Evolutionary conservation across 2,329 filamentous ascomycete genomes (phyloP).

Genomic region (Tolypocladium album): DNA sequence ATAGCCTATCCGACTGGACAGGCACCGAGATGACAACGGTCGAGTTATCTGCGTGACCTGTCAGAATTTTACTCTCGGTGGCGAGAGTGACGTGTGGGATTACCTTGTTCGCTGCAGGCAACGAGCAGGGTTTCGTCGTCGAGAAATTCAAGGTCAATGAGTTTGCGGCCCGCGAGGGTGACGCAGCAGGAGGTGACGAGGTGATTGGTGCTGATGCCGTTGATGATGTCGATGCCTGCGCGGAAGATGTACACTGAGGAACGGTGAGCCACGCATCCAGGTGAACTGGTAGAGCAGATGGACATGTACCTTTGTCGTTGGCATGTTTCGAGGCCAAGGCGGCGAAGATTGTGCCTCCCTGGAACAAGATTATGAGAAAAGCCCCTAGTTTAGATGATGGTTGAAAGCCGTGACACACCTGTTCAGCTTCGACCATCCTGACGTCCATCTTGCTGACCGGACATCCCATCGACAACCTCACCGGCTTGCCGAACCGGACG

Average conservation of each 20-base stretch:
- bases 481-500: slow-evolving; percentile 52
- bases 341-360: slow-evolving; percentile 27
- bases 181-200: slow-evolving; percentile 28
- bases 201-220: slow-evolving; percentile 44
- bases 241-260: slow-evolving; percentile 46
- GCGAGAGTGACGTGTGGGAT: not conserved
- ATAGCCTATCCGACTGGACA: slow-evolving; percentile 21
- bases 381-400: no score
- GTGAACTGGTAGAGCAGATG: not conserved
- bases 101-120: slow-evolving; percentile 36
- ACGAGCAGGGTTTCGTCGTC: slow-evolving; percentile 50
- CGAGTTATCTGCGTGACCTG: slow-evolving; percentile 10
- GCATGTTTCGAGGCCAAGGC: slow-evolving; percentile 28
- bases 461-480: slow-evolving; percentile 30
- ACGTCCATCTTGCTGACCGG: slow-evolving; percentile 45
- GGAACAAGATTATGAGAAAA: not conserved
- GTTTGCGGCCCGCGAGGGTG: slow-evolving; percentile 27
- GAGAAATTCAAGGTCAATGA: slow-evolving; percentile 58
- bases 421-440: slow-evolving; percentile 33
- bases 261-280: not conserved
- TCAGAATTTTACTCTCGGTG: not conserved
- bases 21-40: slow-evolving; percentile 23
- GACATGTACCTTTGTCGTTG: slow-evolving; percentile 23
- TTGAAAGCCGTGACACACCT: slow-evolving; percentile 17
- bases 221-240: slow-evolving; percentile 38